Evolutionary conservation across 176 grass and related monocot species (phyloP).

Genomic region (Triticum urartu): DNA sequence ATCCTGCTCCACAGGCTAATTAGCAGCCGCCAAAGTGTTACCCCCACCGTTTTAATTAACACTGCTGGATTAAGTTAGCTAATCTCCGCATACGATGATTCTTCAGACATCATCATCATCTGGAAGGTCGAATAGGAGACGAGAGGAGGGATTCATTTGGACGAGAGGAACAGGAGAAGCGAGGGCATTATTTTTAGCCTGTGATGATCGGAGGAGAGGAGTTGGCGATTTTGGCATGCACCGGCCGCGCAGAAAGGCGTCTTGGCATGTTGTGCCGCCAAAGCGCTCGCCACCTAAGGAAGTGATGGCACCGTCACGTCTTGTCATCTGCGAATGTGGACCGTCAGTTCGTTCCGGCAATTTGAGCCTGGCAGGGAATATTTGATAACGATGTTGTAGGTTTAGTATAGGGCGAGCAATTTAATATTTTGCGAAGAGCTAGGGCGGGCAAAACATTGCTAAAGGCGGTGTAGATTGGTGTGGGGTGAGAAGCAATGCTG

Average conservation of each 20-base stretch:
- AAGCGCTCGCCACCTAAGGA: neutral
- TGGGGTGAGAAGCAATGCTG: neutral
- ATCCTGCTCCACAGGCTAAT: neutral
- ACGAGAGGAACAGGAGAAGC: conserved; percentile 17
- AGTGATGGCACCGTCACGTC: neutral
- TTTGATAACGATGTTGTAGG: conserved; percentile 15
- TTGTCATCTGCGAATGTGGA: conserved; percentile 2
- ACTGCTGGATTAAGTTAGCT: neutral
- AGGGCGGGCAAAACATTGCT: neutral
- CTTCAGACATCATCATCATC: neutral
- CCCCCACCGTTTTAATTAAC: neutral
- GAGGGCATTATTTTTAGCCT: neutral
- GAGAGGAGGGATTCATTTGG: neutral
- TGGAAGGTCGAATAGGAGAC: neutral
- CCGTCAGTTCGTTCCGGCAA: conserved; percentile 6
- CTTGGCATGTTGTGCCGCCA: conserved; percentile 35
- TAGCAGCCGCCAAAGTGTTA: neutral
- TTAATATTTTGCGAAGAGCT: neutral
- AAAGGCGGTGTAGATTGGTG: neutral
- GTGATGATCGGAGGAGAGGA: neutral
- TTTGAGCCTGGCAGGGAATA: conserved; percentile 17
- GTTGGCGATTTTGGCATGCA: neutral
- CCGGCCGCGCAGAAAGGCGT: conserved; percentile 33
- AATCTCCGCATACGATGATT: neutral
- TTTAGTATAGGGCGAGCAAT: neutral